phyloP scores from a whole-genome alignment of 2,329 filamentous ascomycete genomes.

The Exophiala mesophila region DNA sequence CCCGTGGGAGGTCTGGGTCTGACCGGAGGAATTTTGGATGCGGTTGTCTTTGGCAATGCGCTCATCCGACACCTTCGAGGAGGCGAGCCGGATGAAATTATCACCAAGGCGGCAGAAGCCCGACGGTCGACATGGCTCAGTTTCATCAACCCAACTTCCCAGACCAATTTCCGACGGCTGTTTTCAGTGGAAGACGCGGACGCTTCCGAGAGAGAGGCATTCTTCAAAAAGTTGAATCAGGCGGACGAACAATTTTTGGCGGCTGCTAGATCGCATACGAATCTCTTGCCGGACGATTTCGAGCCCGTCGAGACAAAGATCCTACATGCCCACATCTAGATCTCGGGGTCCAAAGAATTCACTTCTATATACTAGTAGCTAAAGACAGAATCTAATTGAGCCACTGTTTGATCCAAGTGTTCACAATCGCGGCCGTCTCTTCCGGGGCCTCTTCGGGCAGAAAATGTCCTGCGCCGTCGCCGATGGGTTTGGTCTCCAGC shows the following conservation, averaged over 20 bases:
- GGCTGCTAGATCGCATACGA: too few relatives aligned
- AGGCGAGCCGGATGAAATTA: conserved; percentile 11
- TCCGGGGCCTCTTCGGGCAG: conserved; percentile 42
- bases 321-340: too few relatives aligned
- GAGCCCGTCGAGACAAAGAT: too few relatives aligned
- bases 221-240: too few relatives aligned
- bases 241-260: too few relatives aligned
- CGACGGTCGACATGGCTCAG: conserved; percentile 19
- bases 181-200: too few relatives aligned
- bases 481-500: conserved; percentile 30
- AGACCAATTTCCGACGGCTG: too few relatives aligned
- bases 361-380: too few relatives aligned
- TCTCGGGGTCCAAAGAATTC: too few relatives aligned
- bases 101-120: conserved; percentile 16
- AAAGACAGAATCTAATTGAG: too few relatives aligned
- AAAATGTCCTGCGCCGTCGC: conserved; percentile 41
- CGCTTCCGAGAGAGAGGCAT: too few relatives aligned
- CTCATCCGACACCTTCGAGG: conserved; percentile 17
- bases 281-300: too few relatives aligned
- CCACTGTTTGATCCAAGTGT: conserved; percentile 10
- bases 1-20: conserved; percentile 23
- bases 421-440: conserved; percentile 29
- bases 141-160: conserved; percentile 19
- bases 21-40: conserved; percentile 23
- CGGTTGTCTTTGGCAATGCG: conserved; percentile 14